Percentiles rank a stretch among this genome's conserved stretches.
These are phyloP conservation scores for Spergularia bocconei DNA, from an alignment of 148 eudicot species.

Conservation along the genomic window DNA sequence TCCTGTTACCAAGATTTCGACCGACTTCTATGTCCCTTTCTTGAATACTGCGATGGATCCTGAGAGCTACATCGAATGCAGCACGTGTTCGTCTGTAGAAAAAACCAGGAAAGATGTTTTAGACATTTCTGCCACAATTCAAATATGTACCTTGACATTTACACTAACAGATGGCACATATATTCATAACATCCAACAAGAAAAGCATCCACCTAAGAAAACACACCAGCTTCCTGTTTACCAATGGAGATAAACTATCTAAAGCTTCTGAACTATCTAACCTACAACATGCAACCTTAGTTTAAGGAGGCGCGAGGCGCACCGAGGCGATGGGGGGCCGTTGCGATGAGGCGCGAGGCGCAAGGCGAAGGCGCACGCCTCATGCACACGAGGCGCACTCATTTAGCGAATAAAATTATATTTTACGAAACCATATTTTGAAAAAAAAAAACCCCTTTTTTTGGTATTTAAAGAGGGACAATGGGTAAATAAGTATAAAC, in stretches of 20 bases:
- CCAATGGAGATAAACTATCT: neutral
- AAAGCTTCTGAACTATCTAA: neutral
- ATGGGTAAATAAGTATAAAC: no score
- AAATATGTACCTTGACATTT: neutral
- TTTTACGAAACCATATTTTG: no score
- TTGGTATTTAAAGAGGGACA: no score
- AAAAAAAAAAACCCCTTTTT: no score
- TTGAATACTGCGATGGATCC: conserved; percentile 70
- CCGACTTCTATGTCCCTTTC: conserved; percentile 76
- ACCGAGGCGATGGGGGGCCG: no score
- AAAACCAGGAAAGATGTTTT: neutral
- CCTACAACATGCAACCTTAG: neutral
- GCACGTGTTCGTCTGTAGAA: conserved; percentile 61
- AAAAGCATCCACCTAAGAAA: no score
- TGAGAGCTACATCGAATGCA: conserved; percentile 64
- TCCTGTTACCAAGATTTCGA: conserved; percentile 72
- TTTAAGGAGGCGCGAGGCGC: no score
- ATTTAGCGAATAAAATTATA: no score
- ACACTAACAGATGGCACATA: neutral
- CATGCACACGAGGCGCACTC: no score
- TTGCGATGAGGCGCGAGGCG: no score
- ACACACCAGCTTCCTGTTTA: neutral
- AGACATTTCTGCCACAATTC: neutral
- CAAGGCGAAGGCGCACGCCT: no score
- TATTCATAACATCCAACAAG: no score